These are phyloP conservation scores for Umbelopsis sp. DNA, from an alignment of 371 early-diverging fungal genomes.

Conservation along the genomic window DNA sequence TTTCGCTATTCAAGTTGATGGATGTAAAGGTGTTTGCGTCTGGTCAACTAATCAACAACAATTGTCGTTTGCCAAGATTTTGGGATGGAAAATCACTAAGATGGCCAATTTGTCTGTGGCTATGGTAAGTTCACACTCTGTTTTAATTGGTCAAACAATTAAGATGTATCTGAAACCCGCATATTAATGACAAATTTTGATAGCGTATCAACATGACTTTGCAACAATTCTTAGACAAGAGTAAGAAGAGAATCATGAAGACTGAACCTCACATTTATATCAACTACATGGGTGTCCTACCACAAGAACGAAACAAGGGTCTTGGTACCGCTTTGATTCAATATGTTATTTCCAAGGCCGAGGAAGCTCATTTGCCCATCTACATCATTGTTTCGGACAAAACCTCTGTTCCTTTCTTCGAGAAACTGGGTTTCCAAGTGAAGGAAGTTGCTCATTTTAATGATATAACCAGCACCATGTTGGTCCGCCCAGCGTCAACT, in stretches of 20 bases:
- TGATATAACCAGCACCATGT: slow-evolving; percentile 5
- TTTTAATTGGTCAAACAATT: neutral
- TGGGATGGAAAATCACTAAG: slow-evolving; percentile 4
- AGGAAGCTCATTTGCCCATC: slow-evolving; percentile 88
- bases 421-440: slow-evolving; percentile 37
- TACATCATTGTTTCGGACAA: slow-evolving; percentile 80
- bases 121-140: neutral
- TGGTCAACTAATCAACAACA: slow-evolving; percentile 37
- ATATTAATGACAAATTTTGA: neutral
- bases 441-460: slow-evolving; percentile 22
- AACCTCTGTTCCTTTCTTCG: slow-evolving; percentile 76
- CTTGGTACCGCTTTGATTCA: slow-evolving; percentile 40
- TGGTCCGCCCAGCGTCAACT: neutral
- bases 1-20: slow-evolving; percentile 50
- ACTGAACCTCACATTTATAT: slow-evolving; percentile 31
- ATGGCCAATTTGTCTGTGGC: slow-evolving; percentile 5
- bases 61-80: slow-evolving; percentile 2
- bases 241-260: slow-evolving; percentile 37
- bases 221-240: slow-evolving; percentile 39
- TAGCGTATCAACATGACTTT: slow-evolving; percentile 19
- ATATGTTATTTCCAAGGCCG: slow-evolving; percentile 53
- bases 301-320: slow-evolving; percentile 49
- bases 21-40: slow-evolving; percentile 50
- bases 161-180: neutral
- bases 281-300: slow-evolving; percentile 46